Conservation (phyloP, 202 grass and related monocot genomes). For the Elaeis oleifera region DNA sequence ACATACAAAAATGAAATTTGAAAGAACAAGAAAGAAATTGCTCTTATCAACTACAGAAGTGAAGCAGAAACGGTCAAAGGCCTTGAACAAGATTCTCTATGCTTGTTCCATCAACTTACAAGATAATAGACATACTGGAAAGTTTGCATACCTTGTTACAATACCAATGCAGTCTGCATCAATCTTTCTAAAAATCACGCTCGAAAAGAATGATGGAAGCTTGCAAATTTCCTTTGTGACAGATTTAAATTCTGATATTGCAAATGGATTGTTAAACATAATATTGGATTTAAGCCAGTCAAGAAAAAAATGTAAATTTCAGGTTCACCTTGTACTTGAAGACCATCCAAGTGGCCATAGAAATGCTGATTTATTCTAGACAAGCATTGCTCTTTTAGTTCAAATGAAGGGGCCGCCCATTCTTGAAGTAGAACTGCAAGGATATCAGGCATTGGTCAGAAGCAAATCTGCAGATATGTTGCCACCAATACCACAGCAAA, state of each 20-base stretch:
- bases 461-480: background rate
- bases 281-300: slow-evolving; percentile 12
- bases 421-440: slow-evolving; percentile 90
- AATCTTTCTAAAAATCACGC: slow-evolving; percentile 81
- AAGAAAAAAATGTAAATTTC: slow-evolving; percentile 4
- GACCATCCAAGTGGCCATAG: slow-evolving; percentile 69
- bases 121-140: slow-evolving; percentile 12
- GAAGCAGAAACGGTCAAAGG: too few relatives aligned
- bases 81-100: background rate
- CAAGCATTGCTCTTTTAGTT: slow-evolving; percentile 84
- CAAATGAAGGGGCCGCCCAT: slow-evolving; percentile 76
- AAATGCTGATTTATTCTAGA: slow-evolving; percentile 84
- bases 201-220: slow-evolving; percentile 78
- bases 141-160: slow-evolving; percentile 55
- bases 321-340: slow-evolving; percentile 68
- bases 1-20: too few relatives aligned
- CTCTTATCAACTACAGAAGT: too few relatives aligned
- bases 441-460: slow-evolving; percentile 11
- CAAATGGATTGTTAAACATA: slow-evolving; percentile 14
- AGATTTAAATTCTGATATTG: slow-evolving; percentile 69
- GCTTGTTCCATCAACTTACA: background rate
- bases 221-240: slow-evolving; percentile 97
- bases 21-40: too few relatives aligned
- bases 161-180: slow-evolving; percentile 57
- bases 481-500: background rate